Evolutionary conservation across 2,329 filamentous ascomycete species (phyloP).

Genomic region (Aspergillus sojae): DNA sequence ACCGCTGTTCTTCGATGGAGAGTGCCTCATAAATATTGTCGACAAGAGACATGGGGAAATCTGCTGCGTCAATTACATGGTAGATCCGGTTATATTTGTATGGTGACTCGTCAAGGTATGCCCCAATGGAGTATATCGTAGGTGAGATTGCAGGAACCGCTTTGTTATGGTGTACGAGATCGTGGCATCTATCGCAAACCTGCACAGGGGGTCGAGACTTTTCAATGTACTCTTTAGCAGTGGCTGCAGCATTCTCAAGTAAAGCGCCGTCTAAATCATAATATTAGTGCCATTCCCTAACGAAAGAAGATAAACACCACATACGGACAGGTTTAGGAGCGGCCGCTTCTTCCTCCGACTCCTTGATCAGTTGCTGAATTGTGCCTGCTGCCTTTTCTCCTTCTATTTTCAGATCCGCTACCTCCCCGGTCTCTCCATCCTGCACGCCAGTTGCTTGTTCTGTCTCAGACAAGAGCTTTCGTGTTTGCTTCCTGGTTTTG

Average conservation of each 20-base stretch:
- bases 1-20: slow-evolving; percentile 71
- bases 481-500: slow-evolving; percentile 51
- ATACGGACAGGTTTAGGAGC: slow-evolving; percentile 16
- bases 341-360: slow-evolving; percentile 6
- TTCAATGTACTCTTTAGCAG: slow-evolving; percentile 24
- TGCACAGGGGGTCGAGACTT: slow-evolving; percentile 23
- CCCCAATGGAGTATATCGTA: slow-evolving; percentile 74
- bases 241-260: slow-evolving; percentile 24
- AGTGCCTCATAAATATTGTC: slow-evolving; percentile 73
- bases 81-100: slow-evolving; percentile 93
- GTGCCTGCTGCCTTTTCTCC: slow-evolving; percentile 12
- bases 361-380: slow-evolving; percentile 14
- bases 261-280: slow-evolving; percentile 21
- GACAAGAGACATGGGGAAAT: slow-evolving; percentile 92
- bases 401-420: slow-evolving; percentile 11
- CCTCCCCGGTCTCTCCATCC: slow-evolving; percentile 20
- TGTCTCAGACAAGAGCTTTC: slow-evolving; percentile 34
- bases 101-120: slow-evolving; percentile 85
- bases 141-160: slow-evolving; percentile 78
- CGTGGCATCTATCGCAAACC: slow-evolving; percentile 85
- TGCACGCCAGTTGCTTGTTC: slow-evolving; percentile 17
- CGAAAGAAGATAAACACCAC: slow-evolving; percentile 1
- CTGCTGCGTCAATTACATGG: slow-evolving; percentile 90
- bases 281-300: slow-evolving; percentile 5
- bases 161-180: slow-evolving; percentile 72